These are phyloP conservation scores for Kodamaea fukazawae DNA, from an alignment of 805 yeast genomes.

Conservation along the genomic window DNA sequence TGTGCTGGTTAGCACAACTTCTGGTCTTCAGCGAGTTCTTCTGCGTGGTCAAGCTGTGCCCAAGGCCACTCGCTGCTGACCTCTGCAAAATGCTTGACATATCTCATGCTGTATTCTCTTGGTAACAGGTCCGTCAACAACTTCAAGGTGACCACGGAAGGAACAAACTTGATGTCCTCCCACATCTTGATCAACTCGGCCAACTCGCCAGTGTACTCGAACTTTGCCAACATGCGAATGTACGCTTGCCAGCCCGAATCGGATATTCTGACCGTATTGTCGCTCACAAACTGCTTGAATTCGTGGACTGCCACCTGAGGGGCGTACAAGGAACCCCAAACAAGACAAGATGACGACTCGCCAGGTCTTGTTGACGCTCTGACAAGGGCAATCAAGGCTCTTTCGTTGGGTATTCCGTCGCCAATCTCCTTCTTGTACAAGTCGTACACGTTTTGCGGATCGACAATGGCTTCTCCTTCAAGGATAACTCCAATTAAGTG, in stretches of 20 bases:
- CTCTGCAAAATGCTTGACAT: conserved; percentile 33
- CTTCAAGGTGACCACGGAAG: conserved; percentile 39
- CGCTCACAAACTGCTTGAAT: conserved; percentile 43
- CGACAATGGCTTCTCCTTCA: conserved; percentile 31
- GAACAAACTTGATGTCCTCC: conserved; percentile 46
- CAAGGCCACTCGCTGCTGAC: conserved; percentile 31
- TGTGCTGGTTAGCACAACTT: too few species aligned
- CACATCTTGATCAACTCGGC: conserved; percentile 52
- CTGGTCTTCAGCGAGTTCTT: too few species aligned
- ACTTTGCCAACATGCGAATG: conserved; percentile 47
- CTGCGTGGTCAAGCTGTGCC: too few species aligned
- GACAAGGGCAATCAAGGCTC: conserved; percentile 44
- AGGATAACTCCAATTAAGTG: conserved; percentile 33
- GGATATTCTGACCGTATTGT: conserved; percentile 37
- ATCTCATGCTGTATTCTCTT: conserved; percentile 33
- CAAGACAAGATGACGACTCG: conserved; percentile 17
- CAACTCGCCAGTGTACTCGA: conserved; percentile 48
- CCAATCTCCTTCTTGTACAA: conserved; percentile 28
- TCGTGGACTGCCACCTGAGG: conserved; percentile 60
- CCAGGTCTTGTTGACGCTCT: conserved; percentile 40
- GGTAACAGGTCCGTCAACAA: conserved; percentile 40
- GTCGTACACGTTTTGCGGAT: conserved; percentile 27
- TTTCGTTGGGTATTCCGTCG: conserved; percentile 24
- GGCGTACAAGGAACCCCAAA: conserved; percentile 55
- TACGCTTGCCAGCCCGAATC: conserved; percentile 52